Evolutionary conservation across 1,284 basidiomycete genomes (phyloP).

Genomic region (Clitocybe nebularis): DNA sequence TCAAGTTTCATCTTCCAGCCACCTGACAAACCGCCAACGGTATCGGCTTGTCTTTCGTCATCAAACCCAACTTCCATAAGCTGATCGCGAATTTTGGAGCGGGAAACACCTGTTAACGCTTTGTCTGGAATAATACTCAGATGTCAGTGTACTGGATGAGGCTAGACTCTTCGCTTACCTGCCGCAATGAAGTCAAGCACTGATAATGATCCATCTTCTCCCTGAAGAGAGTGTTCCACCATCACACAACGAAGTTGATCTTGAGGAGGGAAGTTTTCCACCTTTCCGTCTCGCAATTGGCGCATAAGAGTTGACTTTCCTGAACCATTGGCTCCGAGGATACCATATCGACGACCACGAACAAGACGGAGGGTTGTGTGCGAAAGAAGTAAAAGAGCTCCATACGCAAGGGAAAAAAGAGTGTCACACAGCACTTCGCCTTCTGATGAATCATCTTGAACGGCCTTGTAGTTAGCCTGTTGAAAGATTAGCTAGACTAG

Average conservation of each 20-base stretch:
- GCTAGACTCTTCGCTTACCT: conserved; percentile 57
- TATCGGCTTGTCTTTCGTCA: conserved; percentile 79
- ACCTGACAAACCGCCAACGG: conserved; percentile 90
- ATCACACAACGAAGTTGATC: conserved; percentile 86
- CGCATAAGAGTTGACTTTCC: conserved; percentile 98
- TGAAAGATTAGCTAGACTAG: conserved; percentile 8
- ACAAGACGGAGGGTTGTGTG: conserved; percentile 91
- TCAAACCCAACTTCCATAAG: conserved; percentile 90
- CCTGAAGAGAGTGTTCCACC: conserved; percentile 95
- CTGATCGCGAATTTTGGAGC: conserved; percentile 73
- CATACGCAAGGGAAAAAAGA: conserved; percentile 95
- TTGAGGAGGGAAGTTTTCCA: conserved; percentile 93
- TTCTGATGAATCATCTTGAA: conserved; percentile 54
- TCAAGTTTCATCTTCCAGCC: conserved; percentile 99
- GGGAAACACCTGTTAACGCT: conserved; percentile 53
- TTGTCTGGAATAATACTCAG: conserved; percentile 47
- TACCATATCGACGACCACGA: conserved; percentile 91
- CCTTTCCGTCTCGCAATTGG: conserved; percentile 91
- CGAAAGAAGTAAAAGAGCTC: conserved; percentile 91
- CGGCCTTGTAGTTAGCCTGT: conserved; percentile 51
- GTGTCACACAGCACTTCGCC: conserved; percentile 90
- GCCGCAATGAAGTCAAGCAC: conserved; percentile 88
- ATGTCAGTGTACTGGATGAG: not conserved
- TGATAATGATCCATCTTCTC: conserved; percentile 79
- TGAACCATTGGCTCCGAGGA: conserved; percentile 93